Conservation (phyloP, 1,139 yeast species). For the Meyerozyma athensensis region DNA sequence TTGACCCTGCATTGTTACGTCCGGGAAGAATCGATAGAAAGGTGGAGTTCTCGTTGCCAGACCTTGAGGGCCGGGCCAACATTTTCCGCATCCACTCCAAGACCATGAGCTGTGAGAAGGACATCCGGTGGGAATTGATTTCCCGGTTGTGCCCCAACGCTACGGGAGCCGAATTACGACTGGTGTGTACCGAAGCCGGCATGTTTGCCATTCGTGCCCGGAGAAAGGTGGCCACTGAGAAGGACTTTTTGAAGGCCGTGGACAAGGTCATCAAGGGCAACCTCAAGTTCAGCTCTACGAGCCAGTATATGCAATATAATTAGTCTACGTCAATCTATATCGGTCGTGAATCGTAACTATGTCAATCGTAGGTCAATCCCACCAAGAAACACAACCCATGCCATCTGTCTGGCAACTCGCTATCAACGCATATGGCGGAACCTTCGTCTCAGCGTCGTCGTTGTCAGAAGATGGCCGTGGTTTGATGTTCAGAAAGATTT, state of each 20-base stretch:
- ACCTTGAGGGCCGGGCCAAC: constrained; percentile 94
- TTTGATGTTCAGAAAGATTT: constrained; percentile 74
- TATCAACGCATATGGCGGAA: constrained; percentile 74
- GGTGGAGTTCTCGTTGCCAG: constrained; percentile 95
- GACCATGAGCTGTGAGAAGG: constrained; percentile 95
- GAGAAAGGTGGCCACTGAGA: constrained; percentile 95
- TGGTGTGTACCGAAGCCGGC: constrained; percentile 88
- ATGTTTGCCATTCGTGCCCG: constrained; percentile 99
- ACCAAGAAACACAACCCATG: constrained; percentile 94
- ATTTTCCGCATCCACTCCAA: constrained; percentile 95
- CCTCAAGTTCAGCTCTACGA: constrained; percentile 93
- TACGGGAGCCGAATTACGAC: constrained; percentile 90
- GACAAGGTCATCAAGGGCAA: constrained; percentile 98
- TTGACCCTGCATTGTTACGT: constrained; percentile 95
- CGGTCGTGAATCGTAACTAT: no score
- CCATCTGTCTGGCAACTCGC: constrained; percentile 97
- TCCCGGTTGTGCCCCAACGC: constrained; percentile 96
- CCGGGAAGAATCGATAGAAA: constrained; percentile 98
- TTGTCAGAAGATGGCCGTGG: constrained; percentile 53
- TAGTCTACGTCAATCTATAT: constrained; percentile 25
- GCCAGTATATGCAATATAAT: constrained; percentile 97
- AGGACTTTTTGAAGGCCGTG: constrained; percentile 94
- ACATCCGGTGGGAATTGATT: constrained; percentile 96
- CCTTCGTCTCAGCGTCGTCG: constrained; percentile 30
- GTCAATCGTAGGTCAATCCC: constrained; percentile 62